Conservation (phyloP, 345 rosid genomes). For the Trapa incisa region DNA sequence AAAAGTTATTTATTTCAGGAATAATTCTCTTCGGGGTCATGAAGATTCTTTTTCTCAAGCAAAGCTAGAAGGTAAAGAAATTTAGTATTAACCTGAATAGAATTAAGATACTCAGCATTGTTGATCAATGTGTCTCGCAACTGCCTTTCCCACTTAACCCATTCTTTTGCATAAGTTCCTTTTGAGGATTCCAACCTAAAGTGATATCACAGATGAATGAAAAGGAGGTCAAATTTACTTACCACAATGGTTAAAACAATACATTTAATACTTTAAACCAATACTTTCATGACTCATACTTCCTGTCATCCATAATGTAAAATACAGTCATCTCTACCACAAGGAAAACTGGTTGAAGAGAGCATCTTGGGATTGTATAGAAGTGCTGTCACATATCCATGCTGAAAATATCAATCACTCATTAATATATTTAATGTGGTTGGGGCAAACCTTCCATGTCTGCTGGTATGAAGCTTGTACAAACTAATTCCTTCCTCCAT, state of each 20-base stretch:
- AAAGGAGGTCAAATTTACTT: conserved; percentile 5
- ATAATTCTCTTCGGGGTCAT: background rate
- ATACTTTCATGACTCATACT: background rate
- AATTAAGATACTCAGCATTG: conserved; percentile 49
- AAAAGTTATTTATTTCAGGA: background rate
- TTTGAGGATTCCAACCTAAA: conserved; percentile 63
- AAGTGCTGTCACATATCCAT: no score
- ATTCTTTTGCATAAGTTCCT: conserved; percentile 60
- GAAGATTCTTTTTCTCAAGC: background rate
- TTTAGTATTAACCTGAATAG: conserved; percentile 47
- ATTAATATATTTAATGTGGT: no score
- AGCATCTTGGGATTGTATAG: no score
- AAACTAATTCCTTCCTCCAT: conserved; percentile 78
- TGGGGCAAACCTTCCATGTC: conserved; percentile 64
- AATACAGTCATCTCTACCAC: background rate
- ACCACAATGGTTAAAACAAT: background rate
- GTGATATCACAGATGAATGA: background rate
- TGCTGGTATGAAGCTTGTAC: conserved; percentile 54
- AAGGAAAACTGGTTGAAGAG: background rate
- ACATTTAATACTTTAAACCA: background rate
- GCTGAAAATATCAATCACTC: no score
- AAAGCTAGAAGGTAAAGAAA: background rate
- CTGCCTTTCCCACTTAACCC: conserved; percentile 80
- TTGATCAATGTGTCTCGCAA: conserved; percentile 35
- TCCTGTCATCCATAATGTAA: background rate